Evolutionary conservation across 2,329 filamentous ascomycete genomes (phyloP), one percentile per base, ranked within the genome.

Genomic region (Fonsecaea monophora): DNA sequence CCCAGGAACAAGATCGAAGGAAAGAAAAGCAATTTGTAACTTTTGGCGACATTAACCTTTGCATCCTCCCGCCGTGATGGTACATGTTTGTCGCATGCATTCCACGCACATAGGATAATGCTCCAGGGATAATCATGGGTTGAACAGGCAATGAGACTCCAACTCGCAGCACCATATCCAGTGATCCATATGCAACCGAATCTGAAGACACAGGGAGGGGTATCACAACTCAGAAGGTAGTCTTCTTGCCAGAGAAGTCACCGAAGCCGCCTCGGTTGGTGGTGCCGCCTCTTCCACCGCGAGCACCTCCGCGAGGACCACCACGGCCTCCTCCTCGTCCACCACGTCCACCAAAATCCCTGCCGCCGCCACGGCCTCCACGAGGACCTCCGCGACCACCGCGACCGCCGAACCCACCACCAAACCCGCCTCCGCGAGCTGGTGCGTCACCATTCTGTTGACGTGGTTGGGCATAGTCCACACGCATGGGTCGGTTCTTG

Each of bases 171-270:
- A 35, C 59, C 59, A n/a, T 61, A 42, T 53, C 45, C 59, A 61
- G 48, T 30, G 45, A 30, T 50, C 45, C 45, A 25, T 50, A 18
- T 50, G 45, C 45, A 18, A 13, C 25, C 45, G 18, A 50, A 40
- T 34, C 54, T n/a, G 34, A 35, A 18, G 34, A 9, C 4, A 48
- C 18, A 42, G 40, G 34, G 53, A 30, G 18, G 45, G 45, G 48
- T 55, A 62, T 56, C 37, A 42, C 60, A 64, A 56, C 60, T 68
- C 82, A 83, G 78, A 92, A 92, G 71, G 88, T 91, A 77, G 87
- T 88, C 88, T 94, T 95, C 83, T 88, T 90, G 80, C 92, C 92
- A 80, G 87, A 83, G 84, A 90, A 92, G 77, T 89, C 86, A 67
- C 87, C 84, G 74, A 89, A 81, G 75, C 86, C 86, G 37, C 84